Percentiles rank a stretch among this genome's conserved stretches.
phyloP scores from a whole-genome alignment of 2,329 filamentous ascomycete species.

The Elsinoe perseae region DNA sequence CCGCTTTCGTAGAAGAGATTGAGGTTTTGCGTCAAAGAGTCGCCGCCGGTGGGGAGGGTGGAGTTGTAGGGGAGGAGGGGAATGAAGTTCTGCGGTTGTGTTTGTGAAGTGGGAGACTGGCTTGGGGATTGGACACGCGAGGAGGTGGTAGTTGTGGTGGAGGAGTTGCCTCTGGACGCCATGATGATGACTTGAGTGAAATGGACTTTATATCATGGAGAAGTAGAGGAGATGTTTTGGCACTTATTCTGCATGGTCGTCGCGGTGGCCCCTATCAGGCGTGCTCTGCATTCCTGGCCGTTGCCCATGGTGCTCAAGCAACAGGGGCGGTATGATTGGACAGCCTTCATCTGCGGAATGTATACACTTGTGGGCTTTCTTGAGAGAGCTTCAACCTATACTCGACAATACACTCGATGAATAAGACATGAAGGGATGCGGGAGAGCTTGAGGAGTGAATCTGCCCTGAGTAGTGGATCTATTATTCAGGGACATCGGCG shows the following conservation, averaged over 20 bases:
- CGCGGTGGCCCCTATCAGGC: not conserved
- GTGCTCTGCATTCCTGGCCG: not conserved
- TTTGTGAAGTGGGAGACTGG: not conserved
- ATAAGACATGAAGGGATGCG: no score
- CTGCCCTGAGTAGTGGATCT: no score
- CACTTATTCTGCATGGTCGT: not conserved
- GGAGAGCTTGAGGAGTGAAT: no score
- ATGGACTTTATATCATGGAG: not conserved
- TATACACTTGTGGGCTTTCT: no score
- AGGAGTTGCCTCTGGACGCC: not conserved
- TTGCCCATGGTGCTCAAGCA: not conserved
- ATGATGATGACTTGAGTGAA: not conserved
- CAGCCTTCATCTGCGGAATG: not conserved
- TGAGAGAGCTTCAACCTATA: no score
- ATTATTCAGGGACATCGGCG: no score
- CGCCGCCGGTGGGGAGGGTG: conserved; percentile 56
- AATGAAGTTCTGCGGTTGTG: conserved; percentile 20
- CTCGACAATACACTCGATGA: no score
- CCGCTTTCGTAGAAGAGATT: conserved; percentile 81
- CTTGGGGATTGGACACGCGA: not conserved
- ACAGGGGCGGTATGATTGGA: not conserved
- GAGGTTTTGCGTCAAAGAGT: conserved; percentile 60
- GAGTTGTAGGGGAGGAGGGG: conserved; percentile 54
- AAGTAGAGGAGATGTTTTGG: not conserved
- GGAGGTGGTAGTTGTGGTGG: not conserved